Base-by-base conservation (phyloP, 306 rosid genomes). In the Cercis canadensis region DNA sequence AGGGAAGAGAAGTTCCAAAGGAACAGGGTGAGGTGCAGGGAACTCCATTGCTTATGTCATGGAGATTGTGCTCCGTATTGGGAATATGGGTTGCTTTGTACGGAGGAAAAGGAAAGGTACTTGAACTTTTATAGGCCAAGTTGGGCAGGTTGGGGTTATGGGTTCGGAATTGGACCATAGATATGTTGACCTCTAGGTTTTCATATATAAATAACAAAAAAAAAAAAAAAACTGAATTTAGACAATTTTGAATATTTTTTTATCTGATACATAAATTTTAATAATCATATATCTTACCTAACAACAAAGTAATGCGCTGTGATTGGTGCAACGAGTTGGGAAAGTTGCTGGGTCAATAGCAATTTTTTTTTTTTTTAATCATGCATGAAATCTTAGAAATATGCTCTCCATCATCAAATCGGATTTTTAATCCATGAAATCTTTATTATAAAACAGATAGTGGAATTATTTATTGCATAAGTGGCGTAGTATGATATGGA, bases 11-110 rank as follows among this genome's bases (percentile, higher is more conserved):
- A 74, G 72, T 41, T 78, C 84, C 82, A 74, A 64, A 3, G 86
- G 69, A 40, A 67, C 8, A 57, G 62, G 60, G 40, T 75, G 57
- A 45, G 63, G 18, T 33, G 73, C 11, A 63, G 85, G 85, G 58
- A 78, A 61, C 75, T 85, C 92, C 97, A 84, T 90, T 78, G 56
- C 40, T 61, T 63, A 21, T 41, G 16, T 15, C 10, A 49, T 61
- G n/a, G 39, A 41, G 31, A 14, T 5, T 12, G 41, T 16, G 43
- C 15, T 55, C 32, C 33, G 10, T 49, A 24, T 44, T 29, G 9
- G 0, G 59, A 53, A 40, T 52, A 4, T 12, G 17, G 31, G 52
- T 60, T 41, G 43, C 31, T 51, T 49, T 46, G 4, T 44, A 15
- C 39, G 50, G 13, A 39, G 36, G 19, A 53, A 72, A 31, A 24